A percentile compares a stretch with the other conserved stretches of the same genome.
phyloP scores from a whole-genome alignment of 176 grass and related monocot species.

The maize (Zea mays) region DNA sequence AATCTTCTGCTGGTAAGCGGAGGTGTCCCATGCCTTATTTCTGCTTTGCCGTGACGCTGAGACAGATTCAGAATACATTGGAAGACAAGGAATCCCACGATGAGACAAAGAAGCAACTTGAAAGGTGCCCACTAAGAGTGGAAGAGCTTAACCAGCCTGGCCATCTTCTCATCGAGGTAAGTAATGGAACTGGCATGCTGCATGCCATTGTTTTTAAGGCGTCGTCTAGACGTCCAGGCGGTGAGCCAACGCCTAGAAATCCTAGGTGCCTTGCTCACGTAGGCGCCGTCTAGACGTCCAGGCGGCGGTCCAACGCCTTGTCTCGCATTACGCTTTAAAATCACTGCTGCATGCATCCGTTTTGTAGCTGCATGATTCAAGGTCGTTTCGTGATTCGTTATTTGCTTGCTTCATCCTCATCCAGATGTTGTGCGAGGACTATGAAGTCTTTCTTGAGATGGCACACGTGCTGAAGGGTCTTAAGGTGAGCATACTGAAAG shows the following conservation, averaged over 20 bases:
- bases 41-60: neutral
- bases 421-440: conserved; percentile 60
- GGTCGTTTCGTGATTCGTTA: neutral
- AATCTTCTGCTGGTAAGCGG: neutral
- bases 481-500: conserved; percentile 62
- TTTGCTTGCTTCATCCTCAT: conserved; percentile 4
- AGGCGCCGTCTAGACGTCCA: no score
- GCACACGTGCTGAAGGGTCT: conserved; percentile 49
- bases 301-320: no score
- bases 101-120: conserved; percentile 32
- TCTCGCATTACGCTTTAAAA: no score
- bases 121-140: conserved; percentile 57
- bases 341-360: neutral
- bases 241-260: no score
- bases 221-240: no score
- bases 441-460: conserved; percentile 61
- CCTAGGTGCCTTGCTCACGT: no score
- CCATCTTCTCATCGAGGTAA: conserved; percentile 75
- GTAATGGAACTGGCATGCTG: neutral
- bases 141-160: conserved; percentile 67
- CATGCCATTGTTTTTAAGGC: neutral
- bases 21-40: neutral
- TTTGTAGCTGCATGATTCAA: neutral
- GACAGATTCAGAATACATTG: conserved; percentile 34
- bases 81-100: neutral